Evolutionary conservation across 495 filamentous ascomycete genomes (phyloP), one percentile per base, ranked within the genome.

Genomic region (Neurospora sublineolata): DNA sequence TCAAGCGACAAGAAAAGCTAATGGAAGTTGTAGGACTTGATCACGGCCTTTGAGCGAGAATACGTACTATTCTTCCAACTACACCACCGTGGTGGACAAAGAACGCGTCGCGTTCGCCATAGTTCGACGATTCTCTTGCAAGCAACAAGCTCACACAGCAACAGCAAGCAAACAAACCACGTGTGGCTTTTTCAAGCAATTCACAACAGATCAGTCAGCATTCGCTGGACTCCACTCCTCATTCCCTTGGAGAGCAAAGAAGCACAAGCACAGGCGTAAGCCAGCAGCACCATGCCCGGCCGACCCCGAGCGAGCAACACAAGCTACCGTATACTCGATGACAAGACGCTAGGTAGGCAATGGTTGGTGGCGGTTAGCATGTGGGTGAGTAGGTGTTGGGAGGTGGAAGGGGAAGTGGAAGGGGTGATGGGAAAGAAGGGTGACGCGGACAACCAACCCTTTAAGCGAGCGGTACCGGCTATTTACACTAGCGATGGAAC

Each of bases 1-100:
- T 11, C 7, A 58, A 30, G 27, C 12, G 9, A 36, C 27, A 64
- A 1, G 52, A 36, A 9, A 36, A 33, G 3, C 52, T 64, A 18
- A 64, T 1, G 6, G 7, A 6, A 36, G 0, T 18, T 4, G 69
- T 69, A 75, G 74, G 74, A 75, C 74, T 68, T 75, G 74, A 75
- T 74, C 44, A 64, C 9, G 14, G 18, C 9, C 27, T 36, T 16
- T 16, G 11, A 27, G 52, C 52, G 52, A 64, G 52, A 64, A 64
- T 64, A 64, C 23, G 52, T 33, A 64, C 23, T 64, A 64, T 64
- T 64, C 27, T 33, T 33, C 14, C 10, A 52, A 64, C 52, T 64
- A 18, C 52, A 64, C 52, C 12, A 64, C 20, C 44, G 44, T 52
- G 52, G 44, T 52, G 52, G 27, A 33, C 27, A 64, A 64, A 36